A percentile compares a stretch with the other conserved stretches of the same genome.
Evolutionary conservation across 176 grass and related monocot genomes (phyloP).

Genomic region (Aegilops speltoides): DNA sequence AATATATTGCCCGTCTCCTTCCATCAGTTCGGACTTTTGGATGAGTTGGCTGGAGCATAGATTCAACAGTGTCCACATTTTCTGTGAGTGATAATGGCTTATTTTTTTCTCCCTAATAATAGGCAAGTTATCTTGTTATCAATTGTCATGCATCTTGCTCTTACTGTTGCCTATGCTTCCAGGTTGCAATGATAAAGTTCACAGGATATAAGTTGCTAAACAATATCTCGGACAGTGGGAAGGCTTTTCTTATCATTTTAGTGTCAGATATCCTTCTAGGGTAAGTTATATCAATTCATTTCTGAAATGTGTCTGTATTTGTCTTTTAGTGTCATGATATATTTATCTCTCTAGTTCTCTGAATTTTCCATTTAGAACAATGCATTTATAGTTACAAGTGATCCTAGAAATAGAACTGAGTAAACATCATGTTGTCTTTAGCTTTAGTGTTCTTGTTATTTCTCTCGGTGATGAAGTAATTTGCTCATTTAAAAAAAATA

Average conservation of each 20-base stretch:
- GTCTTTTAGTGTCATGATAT: not conserved
- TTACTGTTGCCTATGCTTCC: slow-evolving; percentile 13
- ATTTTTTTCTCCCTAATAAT: not conserved
- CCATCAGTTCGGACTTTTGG: too few species aligned
- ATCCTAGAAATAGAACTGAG: not conserved
- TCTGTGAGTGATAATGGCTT: not conserved
- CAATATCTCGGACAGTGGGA: slow-evolving; percentile 82
- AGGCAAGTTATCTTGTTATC: slow-evolving; percentile 16
- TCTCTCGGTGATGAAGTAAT: not conserved
- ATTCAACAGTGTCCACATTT: not conserved
- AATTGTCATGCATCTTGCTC: slow-evolving; percentile 20
- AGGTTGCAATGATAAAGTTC: slow-evolving; percentile 98
- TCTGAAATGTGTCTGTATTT: slow-evolving; percentile 2
- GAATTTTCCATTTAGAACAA: not conserved
- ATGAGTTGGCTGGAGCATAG: too few species aligned
- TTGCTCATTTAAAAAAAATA: not conserved
- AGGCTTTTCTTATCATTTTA: slow-evolving; percentile 92
- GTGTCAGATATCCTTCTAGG: slow-evolving; percentile 88
- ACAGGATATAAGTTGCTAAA: slow-evolving; percentile 97
- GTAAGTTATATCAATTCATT: slow-evolving; percentile 51
- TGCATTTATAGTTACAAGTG: slow-evolving; percentile 4
- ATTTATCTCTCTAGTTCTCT: not conserved
- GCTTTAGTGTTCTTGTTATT: not conserved
- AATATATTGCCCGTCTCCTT: too few species aligned
- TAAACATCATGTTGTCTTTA: not conserved